Evolutionary conservation across 1,284 basidiomycete species (phyloP), one percentile per base, ranked within the genome.

Genomic region (Microbotryomycetes sp.): DNA sequence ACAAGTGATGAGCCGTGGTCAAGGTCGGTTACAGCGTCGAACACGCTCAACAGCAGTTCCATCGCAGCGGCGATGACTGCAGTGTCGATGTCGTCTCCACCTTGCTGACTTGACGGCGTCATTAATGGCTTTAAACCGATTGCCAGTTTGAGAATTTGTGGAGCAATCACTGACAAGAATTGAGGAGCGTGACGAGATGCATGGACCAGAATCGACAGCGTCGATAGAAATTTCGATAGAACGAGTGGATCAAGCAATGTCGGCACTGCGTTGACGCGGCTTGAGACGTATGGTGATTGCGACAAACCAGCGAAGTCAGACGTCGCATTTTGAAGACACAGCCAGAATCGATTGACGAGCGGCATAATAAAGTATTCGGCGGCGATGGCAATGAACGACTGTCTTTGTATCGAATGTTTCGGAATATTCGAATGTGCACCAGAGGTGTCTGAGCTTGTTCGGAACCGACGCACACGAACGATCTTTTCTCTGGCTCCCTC

Each of bases 341-440:
- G 74, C 89, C 91, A 94, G 76, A 97, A 94, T 7, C 86, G 84
- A 70, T 91, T 88, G 74, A 97, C 82, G 31, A 97, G 79, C 0
- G 94, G 94, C 58, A 86, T 83, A 56, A 96, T 82, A 76, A 94
- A 96, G 75, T 78, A 85, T 72, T 91, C 89, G 1, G 87, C 87
- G 0, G 89, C 89, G 28, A 94, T 78, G 50, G 83, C 80, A n/a
- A 83, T 84, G 76, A 87, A 93, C 1, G 54, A 26, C 4, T 63
- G 65, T 36, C 25, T 63, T 29, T 25, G 57, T 3, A 48, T 26
- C 1, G 48, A 47, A 4, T 48, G 26, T 6, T 36, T 23, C 2
- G 32, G 16, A 4, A 25, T 23, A 55, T 42, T 42, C 36, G 36
- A 9, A 12, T 42, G 36, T 42, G 36, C 36, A 12, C 36, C n/a